Evolutionary conservation across 225 moss, liverwort and hornwort genomes (phyloP).

Genomic region (Lunularia cruciata): DNA sequence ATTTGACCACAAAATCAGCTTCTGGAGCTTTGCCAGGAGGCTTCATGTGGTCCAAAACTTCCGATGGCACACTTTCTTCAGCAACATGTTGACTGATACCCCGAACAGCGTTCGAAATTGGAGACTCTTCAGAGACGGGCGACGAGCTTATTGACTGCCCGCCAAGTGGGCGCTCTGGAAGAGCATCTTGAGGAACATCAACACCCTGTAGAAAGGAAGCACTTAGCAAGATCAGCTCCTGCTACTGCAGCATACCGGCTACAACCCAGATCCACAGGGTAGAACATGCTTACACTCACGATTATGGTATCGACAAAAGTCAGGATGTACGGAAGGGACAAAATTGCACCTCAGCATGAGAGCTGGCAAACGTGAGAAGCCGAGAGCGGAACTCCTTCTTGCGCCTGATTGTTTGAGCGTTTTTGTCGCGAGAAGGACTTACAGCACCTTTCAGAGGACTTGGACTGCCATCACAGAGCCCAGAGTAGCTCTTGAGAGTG

Average conservation of each 20-base stretch:
- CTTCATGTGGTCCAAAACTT: background rate
- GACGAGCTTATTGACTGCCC: conserved; percentile 23
- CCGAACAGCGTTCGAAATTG: too few relatives aligned
- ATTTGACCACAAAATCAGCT: background rate
- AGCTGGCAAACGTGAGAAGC: conserved; percentile 50
- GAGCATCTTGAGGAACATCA: conserved; percentile 60
- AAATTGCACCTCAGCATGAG: conserved; percentile 52
- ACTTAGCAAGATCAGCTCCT: background rate
- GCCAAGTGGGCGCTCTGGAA: conserved; percentile 57
- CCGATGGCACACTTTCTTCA: too few relatives aligned
- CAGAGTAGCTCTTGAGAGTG: conserved; percentile 48
- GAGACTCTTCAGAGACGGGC: background rate
- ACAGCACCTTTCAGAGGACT: conserved; percentile 37
- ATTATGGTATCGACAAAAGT: too few relatives aligned
- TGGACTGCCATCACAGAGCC: conserved; percentile 5
- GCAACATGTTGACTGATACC: too few relatives aligned
- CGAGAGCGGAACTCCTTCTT: conserved; percentile 69
- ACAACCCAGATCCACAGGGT: background rate
- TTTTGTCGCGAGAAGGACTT: conserved; percentile 41
- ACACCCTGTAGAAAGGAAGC: conserved; percentile 38
- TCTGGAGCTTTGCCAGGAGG: too few relatives aligned
- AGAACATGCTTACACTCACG: background rate
- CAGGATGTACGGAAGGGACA: background rate
- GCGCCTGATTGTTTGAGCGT: conserved; percentile 57
- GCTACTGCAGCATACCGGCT: background rate